Evolutionary conservation across 441 rosid genomes (phyloP), one percentile per base, ranked within the genome.

Genomic region (Kokia cookei): DNA sequence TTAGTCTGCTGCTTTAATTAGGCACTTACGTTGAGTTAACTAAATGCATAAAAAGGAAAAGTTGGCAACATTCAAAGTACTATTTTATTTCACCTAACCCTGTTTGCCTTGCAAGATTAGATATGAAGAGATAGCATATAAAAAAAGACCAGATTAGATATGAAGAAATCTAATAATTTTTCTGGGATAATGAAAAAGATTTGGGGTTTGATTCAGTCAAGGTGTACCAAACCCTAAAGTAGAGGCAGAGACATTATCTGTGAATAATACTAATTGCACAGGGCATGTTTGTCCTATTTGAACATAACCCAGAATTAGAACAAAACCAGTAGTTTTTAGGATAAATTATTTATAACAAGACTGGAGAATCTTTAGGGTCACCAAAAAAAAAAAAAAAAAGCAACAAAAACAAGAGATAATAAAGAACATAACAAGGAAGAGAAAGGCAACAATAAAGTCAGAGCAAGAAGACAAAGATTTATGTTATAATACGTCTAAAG

Each of bases 41-140:
- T 13, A 65, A 42, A 55, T 2, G 71, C 62, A 54, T 15, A 54
- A 54, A 37, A 69, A 4, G 76, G 78, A 70, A 24, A 77, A 66
- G 76, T 79, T 32, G 58, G 76, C 75, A 43, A 5, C n/a, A 19
- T 26, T 59, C 75, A 47, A n/a, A 63, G 26, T 63, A 24, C 13
- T 72, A 43, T 32, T 42, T 66, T 35, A 61, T 76, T 76, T 75
- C 80, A 71, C 71, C 82, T 4, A 73, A 70, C 80, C 55, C 71
- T 71, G 64, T 74, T 82, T 74, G 77, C 82, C 77, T 73, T 78
- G 0, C 54, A 78, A 76, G 79, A 68, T 74, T 69, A 35, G 47
- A 57, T 58, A 17, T 57, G 42, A 57, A 26, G 26, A 14, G 72
- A 58, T 54, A 73, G 55, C 65, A 40, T 71, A 47, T 32, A 73